Percentiles rank a stretch among this genome's conserved stretches.
phyloP scores from a whole-genome alignment of 2,329 filamentous ascomycete genomes.

The Pseudogymnoascus destructans region DNA sequence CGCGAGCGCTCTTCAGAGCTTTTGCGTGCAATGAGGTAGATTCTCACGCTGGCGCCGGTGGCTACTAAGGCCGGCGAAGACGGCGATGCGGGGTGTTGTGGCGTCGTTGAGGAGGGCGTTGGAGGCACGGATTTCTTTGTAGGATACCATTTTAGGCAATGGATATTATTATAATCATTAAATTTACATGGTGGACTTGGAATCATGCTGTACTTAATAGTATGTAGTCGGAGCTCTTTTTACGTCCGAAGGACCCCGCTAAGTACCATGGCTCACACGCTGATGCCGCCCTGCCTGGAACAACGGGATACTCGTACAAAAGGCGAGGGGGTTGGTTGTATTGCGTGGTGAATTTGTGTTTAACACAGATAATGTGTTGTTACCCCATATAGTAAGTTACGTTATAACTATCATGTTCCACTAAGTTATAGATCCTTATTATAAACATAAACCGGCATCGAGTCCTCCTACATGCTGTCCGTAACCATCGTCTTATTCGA shows the following conservation, averaged over 20 bases:
- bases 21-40: slow-evolving; percentile 38
- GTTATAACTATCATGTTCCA: not conserved
- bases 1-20: slow-evolving; percentile 23
- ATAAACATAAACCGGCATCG: slow-evolving; percentile 23
- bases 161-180: not conserved
- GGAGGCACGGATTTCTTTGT: slow-evolving; percentile 2
- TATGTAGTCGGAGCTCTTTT: not conserved
- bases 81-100: slow-evolving; percentile 21
- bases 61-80: slow-evolving; percentile 37
- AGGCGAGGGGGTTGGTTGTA: not conserved
- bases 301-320: not conserved
- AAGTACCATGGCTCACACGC: not conserved
- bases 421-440: slow-evolving; percentile 12
- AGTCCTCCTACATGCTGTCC: slow-evolving; percentile 26
- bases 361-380: not conserved
- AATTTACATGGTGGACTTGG: not conserved
- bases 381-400: not conserved
- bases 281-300: not conserved
- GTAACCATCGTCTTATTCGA: slow-evolving; percentile 24
- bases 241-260: not conserved
- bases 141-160: not conserved
- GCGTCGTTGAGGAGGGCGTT: slow-evolving; percentile 12
- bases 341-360: not conserved
- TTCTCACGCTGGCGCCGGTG: slow-evolving; percentile 28
- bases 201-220: not conserved